A percentile compares a stretch with the other conserved stretches of the same genome.
These are phyloP conservation scores for Keithomyces neogunnii DNA, from an alignment of 2,329 filamentous ascomycete genomes.

Conservation along the genomic window DNA sequence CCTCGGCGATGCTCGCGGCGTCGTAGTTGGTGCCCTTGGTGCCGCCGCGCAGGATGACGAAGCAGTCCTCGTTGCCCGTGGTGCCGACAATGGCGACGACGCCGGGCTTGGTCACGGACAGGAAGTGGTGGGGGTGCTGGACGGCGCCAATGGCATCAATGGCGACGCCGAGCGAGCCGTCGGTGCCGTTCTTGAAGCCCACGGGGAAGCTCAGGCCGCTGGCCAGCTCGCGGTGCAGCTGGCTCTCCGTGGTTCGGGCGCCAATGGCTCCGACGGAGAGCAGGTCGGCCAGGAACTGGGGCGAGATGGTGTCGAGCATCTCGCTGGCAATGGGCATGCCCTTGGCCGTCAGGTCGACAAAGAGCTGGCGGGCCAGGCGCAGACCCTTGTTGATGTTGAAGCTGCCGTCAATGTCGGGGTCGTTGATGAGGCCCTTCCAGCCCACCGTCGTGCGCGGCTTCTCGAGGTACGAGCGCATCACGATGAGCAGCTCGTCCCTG, in stretches of 20 bases:
- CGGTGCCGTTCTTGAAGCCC: slow-evolving; percentile 98
- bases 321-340: slow-evolving; percentile 96
- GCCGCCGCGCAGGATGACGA: slow-evolving; percentile 88
- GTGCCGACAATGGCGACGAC: slow-evolving; percentile 93
- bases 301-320: slow-evolving; percentile 97
- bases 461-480: slow-evolving; percentile 98
- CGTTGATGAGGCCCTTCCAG: slow-evolving; percentile 98
- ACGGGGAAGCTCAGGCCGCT: slow-evolving; percentile 94
- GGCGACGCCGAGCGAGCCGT: slow-evolving; percentile 80
- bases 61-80: slow-evolving; percentile 91
- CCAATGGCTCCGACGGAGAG: slow-evolving; percentile 89
- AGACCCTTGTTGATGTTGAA: slow-evolving; percentile 99
- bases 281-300: slow-evolving; percentile 90
- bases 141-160: slow-evolving; percentile 95
- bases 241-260: slow-evolving; percentile 92
- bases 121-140: slow-evolving; percentile 87
- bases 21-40: slow-evolving; percentile 94
- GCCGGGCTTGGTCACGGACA: slow-evolving; percentile 94
- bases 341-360: slow-evolving; percentile 81
- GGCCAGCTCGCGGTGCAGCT: slow-evolving; percentile 90
- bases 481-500: slow-evolving; percentile 79
- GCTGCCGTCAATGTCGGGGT: slow-evolving; percentile 95
- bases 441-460: slow-evolving; percentile 97
- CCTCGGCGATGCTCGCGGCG: slow-evolving; percentile 70
- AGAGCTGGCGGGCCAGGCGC: slow-evolving; percentile 77